Percentiles rank a stretch among this genome's conserved stretches.
Conservation (phyloP, 306 rosid species). For the barrel medic (Medicago truncatula) region MtrunA17r5.0-ANR NC_053044.1:26950501-26951000, state of each 20-base stretch:
- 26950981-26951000: neutral
- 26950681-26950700: neutral
- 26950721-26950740: neutral
- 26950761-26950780: neutral
- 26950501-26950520: too few species aligned
- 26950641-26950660: too few species aligned
- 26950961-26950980: neutral
- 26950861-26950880: neutral
- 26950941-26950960: neutral
- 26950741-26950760: conserved; percentile 7
- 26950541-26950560: too few species aligned
- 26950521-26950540: too few species aligned
- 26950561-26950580: too few species aligned
- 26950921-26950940: neutral
- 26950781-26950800: neutral
- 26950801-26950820: neutral
- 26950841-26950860: neutral
- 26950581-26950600: too few species aligned
- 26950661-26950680: neutral
- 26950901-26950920: neutral
- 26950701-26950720: neutral
- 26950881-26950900: conserved; percentile 3
- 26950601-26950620: too few species aligned
- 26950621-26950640: too few species aligned
- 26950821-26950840: neutral